Percentiles rank a stretch among this genome's conserved stretches.
These are phyloP conservation scores for Cicer yamashitae DNA, from an alignment of 306 rosid genomes.

Conservation along the genomic window DNA sequence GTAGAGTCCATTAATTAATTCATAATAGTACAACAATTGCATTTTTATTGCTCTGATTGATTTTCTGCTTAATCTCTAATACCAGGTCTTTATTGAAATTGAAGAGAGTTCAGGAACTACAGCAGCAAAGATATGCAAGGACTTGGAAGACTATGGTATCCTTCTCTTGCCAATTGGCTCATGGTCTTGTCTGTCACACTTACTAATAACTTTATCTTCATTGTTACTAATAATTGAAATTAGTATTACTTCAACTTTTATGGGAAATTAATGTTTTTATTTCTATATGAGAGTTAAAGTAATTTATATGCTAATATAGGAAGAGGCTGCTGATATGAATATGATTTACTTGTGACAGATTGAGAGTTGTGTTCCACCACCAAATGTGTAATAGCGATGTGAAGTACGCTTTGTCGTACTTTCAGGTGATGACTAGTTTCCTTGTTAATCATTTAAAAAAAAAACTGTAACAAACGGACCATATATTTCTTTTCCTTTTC, in stretches of 20 bases:
- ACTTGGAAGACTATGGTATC: conserved; percentile 65
- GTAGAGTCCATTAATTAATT: neutral
- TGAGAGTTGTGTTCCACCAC: conserved; percentile 84
- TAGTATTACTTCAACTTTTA: neutral
- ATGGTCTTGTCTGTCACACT: conserved; percentile 51
- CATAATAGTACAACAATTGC: neutral
- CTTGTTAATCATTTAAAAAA: neutral
- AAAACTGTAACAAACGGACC: too few relatives aligned
- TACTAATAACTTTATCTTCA: neutral
- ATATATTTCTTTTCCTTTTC: neutral
- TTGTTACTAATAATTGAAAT: conserved; percentile 1
- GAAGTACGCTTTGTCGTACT: conserved; percentile 68
- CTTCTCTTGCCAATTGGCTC: conserved; percentile 55
- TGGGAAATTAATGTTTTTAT: neutral
- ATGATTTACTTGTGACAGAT: conserved; percentile 49
- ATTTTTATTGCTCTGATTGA: neutral
- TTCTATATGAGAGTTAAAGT: neutral
- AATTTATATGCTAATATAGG: neutral
- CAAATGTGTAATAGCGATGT: conserved; percentile 72
- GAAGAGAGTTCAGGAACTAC: conserved; percentile 59
- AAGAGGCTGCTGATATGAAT: conserved; percentile 1
- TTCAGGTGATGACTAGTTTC: conserved; percentile 61
- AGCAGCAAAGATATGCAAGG: conserved; percentile 59
- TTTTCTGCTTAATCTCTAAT: conserved; percentile 10
- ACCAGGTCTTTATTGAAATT: conserved; percentile 66